Base-by-base conservation (phyloP, 768 basidiomycete genomes). In the Dioszegia hungarica region DNA sequence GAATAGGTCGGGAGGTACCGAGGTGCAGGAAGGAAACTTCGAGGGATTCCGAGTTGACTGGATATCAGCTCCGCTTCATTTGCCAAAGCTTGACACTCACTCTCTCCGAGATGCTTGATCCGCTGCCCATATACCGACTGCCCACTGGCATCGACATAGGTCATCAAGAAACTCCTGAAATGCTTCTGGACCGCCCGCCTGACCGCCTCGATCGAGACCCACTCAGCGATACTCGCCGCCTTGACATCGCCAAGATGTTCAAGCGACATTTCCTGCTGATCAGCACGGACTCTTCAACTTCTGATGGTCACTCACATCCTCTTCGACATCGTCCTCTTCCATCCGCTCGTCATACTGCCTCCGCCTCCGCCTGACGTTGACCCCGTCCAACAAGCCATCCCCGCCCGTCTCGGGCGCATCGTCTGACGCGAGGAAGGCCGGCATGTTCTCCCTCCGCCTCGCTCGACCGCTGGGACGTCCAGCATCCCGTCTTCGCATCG, bases 231-330 rank as follows among this genome's bases (percentile, higher is more conserved):
- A 12, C 90, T 92, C 71, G 93, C 90, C 36, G 93, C 90, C 73
- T 98, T 97, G 80, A 99, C 92, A 72, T 99, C 95, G 59, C 90
- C 89, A 10, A 99, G 81, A 79, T 99, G 90, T 73, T 98, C 94
- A 39, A 95, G 76, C 0, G 95, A 92, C 52, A 99, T 82, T 77
- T 97, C 92, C 90, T 95, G 25, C 2, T 8, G 3, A 37, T 62
- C 49, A 59, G 57, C 48, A 1, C 20, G 2, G 17, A 3, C 28
- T 6, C 31, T 33, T 14, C 8, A 33, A 14, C 19, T n/a, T 5
- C n/a, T n/a, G 2, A 19, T 19, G 22, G 9, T n/a, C 20, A 47
- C 70, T 61, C 53, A 66, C 68, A 22, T 72, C 74, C 5, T 66
- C 92, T 46, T 91, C 92, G 62, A 91, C 80, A 78, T 98, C 93